These are phyloP conservation scores for Claviceps sp. DNA, from an alignment of 2,329 filamentous ascomycete genomes.

Conservation along the genomic window DNA sequence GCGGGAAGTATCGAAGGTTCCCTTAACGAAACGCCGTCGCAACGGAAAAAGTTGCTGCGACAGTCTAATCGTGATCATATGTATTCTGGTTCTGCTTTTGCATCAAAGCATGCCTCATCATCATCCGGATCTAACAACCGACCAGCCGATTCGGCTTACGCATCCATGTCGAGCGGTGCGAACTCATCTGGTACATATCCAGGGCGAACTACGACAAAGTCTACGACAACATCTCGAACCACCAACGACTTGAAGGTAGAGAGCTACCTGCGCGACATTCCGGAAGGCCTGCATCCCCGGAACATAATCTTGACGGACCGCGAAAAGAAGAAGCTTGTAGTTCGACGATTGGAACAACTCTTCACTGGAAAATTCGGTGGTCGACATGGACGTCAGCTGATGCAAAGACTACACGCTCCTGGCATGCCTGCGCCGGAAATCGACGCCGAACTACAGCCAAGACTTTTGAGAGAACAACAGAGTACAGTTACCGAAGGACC, in stretches of 20 bases:
- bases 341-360: slow-evolving; percentile 63
- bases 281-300: slow-evolving; percentile 51
- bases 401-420: slow-evolving; percentile 9
- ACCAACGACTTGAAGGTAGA: slow-evolving; percentile 49
- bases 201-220: slow-evolving; percentile 22
- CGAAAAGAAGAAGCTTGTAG: slow-evolving; percentile 64
- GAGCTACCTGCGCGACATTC: slow-evolving; percentile 59
- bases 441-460: slow-evolving; percentile 15
- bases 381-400: slow-evolving; percentile 21
- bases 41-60: slow-evolving; percentile 25
- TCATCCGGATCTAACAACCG: slow-evolving; percentile 39
- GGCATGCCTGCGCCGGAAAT: slow-evolving; percentile 9
- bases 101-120: slow-evolving; percentile 38
- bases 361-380: slow-evolving; percentile 57
- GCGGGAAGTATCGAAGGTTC: slow-evolving; percentile 47
- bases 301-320: slow-evolving; percentile 53
- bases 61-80: slow-evolving; percentile 24
- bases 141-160: slow-evolving; percentile 50
- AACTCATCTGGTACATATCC: slow-evolving; percentile 29
- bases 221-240: slow-evolving; percentile 20
- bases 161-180: slow-evolving; percentile 48
- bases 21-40: slow-evolving; percentile 26
- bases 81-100: slow-evolving; percentile 28
- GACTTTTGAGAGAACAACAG: slow-evolving; percentile 23
- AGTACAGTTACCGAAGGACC: slow-evolving; percentile 1